Evolutionary conservation across 306 rosid genomes (phyloP).

Genomic region (Sindora glabra): DNA sequence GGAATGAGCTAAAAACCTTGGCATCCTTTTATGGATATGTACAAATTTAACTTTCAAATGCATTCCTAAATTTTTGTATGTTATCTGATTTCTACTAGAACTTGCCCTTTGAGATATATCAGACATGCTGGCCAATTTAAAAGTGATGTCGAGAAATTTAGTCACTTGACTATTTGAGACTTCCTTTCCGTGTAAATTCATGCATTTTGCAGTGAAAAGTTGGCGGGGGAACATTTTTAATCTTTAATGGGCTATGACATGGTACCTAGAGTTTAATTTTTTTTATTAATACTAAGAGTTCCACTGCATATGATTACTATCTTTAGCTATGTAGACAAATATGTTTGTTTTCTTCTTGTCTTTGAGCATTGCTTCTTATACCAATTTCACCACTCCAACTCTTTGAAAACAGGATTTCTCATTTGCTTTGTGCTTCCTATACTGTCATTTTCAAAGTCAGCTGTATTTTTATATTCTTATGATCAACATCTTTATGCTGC

Average conservation of each 20-base stretch:
- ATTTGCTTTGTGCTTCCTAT: conserved; percentile 5
- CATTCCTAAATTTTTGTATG: neutral
- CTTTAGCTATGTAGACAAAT: too few relatives aligned
- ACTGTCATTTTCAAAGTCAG: conserved; percentile 13
- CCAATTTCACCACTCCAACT: neutral
- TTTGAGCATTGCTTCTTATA: neutral
- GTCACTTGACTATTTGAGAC: neutral
- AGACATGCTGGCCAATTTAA: neutral
- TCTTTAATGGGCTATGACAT: neutral
- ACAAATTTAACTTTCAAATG: neutral
- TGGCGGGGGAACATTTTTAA: neutral
- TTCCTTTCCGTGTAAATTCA: neutral
- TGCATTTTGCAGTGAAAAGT: neutral
- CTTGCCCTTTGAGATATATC: neutral
- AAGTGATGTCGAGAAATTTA: neutral
- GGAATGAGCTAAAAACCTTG: neutral
- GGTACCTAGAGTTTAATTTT: too few relatives aligned
- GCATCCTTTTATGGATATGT: conserved; percentile 5
- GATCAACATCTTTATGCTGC: conserved; percentile 62
- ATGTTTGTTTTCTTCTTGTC: neutral
- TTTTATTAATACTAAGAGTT: too few relatives aligned
- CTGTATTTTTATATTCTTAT: conserved; percentile 33
- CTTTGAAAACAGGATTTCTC: neutral
- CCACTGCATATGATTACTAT: too few relatives aligned
- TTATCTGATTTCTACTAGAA: neutral